phyloP scores from a whole-genome alignment of 371 early-diverging fungal species.

The Syncephalis fuscata region DNA sequence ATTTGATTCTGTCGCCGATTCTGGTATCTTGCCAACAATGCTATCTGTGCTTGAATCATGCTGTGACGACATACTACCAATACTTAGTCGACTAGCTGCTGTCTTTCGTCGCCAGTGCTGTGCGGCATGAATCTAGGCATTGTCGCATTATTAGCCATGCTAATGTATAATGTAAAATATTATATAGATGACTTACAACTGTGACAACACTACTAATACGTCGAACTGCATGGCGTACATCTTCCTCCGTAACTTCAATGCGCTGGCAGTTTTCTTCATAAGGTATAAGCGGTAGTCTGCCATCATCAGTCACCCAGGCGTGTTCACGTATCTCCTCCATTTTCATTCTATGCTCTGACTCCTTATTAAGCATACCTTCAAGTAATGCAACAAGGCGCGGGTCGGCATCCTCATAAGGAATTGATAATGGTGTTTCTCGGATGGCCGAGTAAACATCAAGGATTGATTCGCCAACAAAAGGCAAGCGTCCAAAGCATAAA shows the following conservation, averaged over 20 bases:
- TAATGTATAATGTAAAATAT: too few relatives aligned
- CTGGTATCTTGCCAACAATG: too few relatives aligned
- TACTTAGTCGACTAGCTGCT: too few relatives aligned
- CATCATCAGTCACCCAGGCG: constrained; percentile 75
- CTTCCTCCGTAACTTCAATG: constrained; percentile 68
- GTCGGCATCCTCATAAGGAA: constrained; percentile 11
- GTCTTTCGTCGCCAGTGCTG: too few relatives aligned
- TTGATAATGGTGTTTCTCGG: too few relatives aligned
- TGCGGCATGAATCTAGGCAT: too few relatives aligned
- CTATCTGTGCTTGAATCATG: too few relatives aligned
- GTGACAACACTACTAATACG: constrained; percentile 21
- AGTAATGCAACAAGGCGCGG: constrained; percentile 43
- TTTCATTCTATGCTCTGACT: constrained; percentile 61
- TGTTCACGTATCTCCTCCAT: constrained; percentile 58
- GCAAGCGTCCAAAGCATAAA: constrained; percentile 72
- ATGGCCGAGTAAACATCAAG: constrained; percentile 38
- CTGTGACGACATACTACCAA: too few relatives aligned
- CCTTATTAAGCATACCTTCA: constrained; percentile 53
- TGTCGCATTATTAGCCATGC: too few relatives aligned
- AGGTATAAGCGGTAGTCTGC: constrained; percentile 35
- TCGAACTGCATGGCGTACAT: constrained; percentile 59
- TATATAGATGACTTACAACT: constrained; percentile 10
- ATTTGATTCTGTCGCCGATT: too few relatives aligned
- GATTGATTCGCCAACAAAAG: constrained; percentile 60
- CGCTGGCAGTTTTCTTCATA: constrained; percentile 59